phyloP scores from a whole-genome alignment of 78 protist genomes.

The Anaeramoeba flamelloides region DNA sequence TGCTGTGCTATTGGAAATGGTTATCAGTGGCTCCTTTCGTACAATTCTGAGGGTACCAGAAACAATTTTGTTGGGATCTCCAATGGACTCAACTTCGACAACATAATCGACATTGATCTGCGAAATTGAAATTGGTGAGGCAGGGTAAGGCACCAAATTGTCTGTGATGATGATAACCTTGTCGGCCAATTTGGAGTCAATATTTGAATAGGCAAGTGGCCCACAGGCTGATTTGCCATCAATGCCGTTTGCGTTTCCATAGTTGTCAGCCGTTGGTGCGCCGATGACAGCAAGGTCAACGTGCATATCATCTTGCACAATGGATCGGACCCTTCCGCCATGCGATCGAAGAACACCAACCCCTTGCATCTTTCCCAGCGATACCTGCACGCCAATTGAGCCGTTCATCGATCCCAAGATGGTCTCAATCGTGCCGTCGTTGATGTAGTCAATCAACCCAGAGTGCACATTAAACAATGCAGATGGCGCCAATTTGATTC shows the following conservation, averaged over 20 bases:
- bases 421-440: no score
- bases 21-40: not conserved
- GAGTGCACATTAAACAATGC: no score
- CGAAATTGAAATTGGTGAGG: conserved; percentile 14
- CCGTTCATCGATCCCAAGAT: no score
- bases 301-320: conserved; percentile 1
- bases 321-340: conserved; percentile 13
- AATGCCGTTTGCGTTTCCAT: conserved; percentile 12
- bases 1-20: not conserved
- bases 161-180: conserved; percentile 19
- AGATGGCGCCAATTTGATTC: no score
- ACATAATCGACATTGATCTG: conserved; percentile 12
- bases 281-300: conserved; percentile 17
- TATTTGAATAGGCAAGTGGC: conserved; percentile 7
- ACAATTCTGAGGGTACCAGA: not conserved
- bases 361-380: no score
- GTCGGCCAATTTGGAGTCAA: conserved; percentile 5
- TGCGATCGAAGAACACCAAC: no score
- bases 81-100: conserved; percentile 5
- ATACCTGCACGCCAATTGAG: no score
- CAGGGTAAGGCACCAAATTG: conserved; percentile 8
- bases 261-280: conserved; percentile 5
- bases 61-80: conserved; percentile 10
- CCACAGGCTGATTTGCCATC: conserved; percentile 3
- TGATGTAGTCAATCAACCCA: no score